phyloP scores from a whole-genome alignment of 495 filamentous ascomycete species.

The Aspergillus incahuasiensis region DNA sequence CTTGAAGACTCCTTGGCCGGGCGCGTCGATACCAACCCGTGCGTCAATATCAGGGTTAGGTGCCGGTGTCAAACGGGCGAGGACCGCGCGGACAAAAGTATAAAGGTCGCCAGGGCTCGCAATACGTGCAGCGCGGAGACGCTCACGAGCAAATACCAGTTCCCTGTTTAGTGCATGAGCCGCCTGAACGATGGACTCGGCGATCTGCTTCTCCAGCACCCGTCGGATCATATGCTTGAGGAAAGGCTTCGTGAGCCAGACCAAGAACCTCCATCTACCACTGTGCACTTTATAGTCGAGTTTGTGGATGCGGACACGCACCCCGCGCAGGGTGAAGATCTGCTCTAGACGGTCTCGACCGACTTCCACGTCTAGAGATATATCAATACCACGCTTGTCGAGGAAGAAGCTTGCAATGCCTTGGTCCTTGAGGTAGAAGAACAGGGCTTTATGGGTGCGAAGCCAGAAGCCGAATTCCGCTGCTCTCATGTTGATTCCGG shows the following conservation, averaged over 20 bases:
- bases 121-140: constrained; percentile 78
- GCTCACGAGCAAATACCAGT: constrained; percentile 77
- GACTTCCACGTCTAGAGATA: constrained; percentile 78
- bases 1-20: constrained; percentile 66
- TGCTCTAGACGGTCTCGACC: constrained; percentile 68
- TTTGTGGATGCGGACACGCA: constrained; percentile 79
- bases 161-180: constrained; percentile 77
- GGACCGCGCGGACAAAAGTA: constrained; percentile 77
- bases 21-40: constrained; percentile 59
- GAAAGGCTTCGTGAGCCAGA: constrained; percentile 82
- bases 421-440: constrained; percentile 67
- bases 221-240: constrained; percentile 75
- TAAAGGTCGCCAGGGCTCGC: constrained; percentile 72
- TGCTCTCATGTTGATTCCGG: constrained; percentile 75
- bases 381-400: constrained; percentile 80
- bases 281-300: constrained; percentile 71
- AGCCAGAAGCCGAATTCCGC: constrained; percentile 82
- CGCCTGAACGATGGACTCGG: constrained; percentile 60
- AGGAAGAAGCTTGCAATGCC: constrained; percentile 81
- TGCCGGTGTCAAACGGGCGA: constrained; percentile 64
- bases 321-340: constrained; percentile 70
- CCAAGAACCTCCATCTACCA: constrained; percentile 68
- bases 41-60: constrained; percentile 71
- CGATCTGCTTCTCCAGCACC: constrained; percentile 73
- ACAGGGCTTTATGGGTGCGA: constrained; percentile 59